Conservation (phyloP, 768 basidiomycete genomes). For the Punctularia strigosozonata region DNA sequence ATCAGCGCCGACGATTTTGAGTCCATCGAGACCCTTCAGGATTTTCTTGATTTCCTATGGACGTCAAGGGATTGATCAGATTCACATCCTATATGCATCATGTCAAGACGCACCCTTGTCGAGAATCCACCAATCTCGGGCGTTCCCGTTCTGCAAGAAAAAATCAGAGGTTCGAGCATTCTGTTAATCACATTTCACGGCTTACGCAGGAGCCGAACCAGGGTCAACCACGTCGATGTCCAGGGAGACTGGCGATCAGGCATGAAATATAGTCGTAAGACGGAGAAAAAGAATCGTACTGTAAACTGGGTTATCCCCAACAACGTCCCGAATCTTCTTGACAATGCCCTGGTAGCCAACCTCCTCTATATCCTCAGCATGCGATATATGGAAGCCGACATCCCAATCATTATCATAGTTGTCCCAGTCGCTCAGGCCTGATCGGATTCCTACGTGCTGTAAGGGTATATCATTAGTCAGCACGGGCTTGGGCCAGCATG, state of each 20-base stretch:
- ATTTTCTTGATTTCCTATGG: conserved; percentile 22
- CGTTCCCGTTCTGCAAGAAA: conserved; percentile 13
- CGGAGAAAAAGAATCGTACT: conserved; percentile 12
- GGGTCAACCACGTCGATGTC: conserved; percentile 17
- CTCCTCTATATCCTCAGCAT: conserved; percentile 23
- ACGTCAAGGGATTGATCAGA: not conserved
- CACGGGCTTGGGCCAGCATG: not conserved
- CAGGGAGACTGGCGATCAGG: conserved; percentile 7
- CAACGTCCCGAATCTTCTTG: conserved; percentile 17
- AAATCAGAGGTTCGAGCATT: not conserved
- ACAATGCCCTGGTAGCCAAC: conserved; percentile 19
- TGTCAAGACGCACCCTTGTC: conserved; percentile 13
- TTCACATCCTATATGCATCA: not conserved
- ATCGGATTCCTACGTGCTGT: conserved; percentile 20
- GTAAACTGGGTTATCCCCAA: conserved; percentile 22
- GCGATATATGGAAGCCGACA: conserved; percentile 19
- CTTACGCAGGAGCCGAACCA: conserved; percentile 13
- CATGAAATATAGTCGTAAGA: too few relatives aligned
- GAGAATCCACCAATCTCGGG: conserved; percentile 22
- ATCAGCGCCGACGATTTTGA: conserved; percentile 25
- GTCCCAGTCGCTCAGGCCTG: conserved; percentile 14
- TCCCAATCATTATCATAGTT: conserved; percentile 19
- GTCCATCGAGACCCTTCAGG: conserved; percentile 19
- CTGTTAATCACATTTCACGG: not conserved
- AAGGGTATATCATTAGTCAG: not conserved